Conservation (phyloP, 2,329 filamentous ascomycete species). For the Beauveria brongniartii region DNA sequence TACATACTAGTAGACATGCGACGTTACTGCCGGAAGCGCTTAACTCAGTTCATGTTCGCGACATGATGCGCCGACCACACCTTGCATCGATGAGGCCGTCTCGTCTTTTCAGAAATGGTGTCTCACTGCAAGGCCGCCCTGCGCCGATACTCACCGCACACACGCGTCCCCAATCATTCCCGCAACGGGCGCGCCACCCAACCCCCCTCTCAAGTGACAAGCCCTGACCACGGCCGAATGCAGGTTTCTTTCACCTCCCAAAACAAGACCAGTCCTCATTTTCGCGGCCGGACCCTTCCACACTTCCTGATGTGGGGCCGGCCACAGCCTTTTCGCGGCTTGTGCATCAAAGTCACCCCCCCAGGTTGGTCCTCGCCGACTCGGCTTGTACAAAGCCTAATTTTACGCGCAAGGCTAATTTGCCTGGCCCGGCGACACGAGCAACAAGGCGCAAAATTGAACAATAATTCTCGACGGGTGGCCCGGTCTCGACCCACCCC, state of each 20-base stretch:
- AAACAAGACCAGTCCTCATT: neutral
- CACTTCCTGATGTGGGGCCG: slow-evolving; percentile 4
- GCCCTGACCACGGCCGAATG: neutral
- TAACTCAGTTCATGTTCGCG: neutral
- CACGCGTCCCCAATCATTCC: neutral
- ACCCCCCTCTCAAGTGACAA: neutral
- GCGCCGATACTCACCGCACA: neutral
- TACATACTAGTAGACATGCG: neutral
- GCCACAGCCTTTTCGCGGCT: neutral
- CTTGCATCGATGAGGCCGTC: neutral
- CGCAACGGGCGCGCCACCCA: neutral
- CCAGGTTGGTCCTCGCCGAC: neutral
- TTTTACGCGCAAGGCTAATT: neutral
- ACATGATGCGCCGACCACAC: neutral
- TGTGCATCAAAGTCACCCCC: neutral
- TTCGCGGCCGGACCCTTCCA: slow-evolving; percentile 5
- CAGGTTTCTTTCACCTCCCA: neutral
- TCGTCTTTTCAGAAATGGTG: neutral
- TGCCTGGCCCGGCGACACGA: neutral
- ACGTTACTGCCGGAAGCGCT: neutral
- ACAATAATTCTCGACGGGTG: neutral
- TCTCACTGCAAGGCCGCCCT: neutral
- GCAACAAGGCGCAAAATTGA: neutral
- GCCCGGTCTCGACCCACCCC: neutral
- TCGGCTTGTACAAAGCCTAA: neutral